These are phyloP conservation scores for Floccularia luteovirens DNA, from an alignment of 768 basidiomycete species.

Conservation along the genomic window DNA sequence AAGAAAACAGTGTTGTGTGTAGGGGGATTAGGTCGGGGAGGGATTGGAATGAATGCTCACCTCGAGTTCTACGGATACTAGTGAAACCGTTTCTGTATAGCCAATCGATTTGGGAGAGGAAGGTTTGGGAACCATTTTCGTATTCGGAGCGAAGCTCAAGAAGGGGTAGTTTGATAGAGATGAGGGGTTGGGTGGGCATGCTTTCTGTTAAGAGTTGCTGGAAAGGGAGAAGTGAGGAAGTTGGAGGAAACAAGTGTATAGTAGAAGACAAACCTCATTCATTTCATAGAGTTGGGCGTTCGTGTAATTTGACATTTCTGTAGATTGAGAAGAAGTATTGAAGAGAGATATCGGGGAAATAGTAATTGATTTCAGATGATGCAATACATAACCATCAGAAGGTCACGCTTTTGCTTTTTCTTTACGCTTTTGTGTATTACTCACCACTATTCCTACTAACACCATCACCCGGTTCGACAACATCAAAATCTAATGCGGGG, in stretches of 20 bases:
- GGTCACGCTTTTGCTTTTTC: too few relatives aligned
- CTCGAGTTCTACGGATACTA: slow-evolving; percentile 63
- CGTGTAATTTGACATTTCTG: slow-evolving; percentile 1
- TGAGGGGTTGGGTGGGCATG: slow-evolving; percentile 37
- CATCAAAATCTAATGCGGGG: too few relatives aligned
- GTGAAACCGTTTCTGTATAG: slow-evolving; percentile 56
- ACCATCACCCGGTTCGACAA: too few relatives aligned
- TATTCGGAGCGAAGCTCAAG: slow-evolving; percentile 58
- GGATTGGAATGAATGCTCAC: slow-evolving; percentile 23
- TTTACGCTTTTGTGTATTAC: too few relatives aligned
- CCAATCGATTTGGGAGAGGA: slow-evolving; percentile 72
- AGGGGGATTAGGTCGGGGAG: too few relatives aligned
- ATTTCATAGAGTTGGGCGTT: slow-evolving; percentile 2
- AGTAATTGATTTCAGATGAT: neutral
- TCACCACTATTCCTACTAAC: too few relatives aligned
- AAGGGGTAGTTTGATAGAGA: slow-evolving; percentile 47
- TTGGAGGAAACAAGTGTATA: too few relatives aligned
- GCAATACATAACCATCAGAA: too few relatives aligned
- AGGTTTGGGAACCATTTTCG: slow-evolving; percentile 45
- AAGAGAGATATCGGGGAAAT: neutral
- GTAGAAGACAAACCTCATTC: slow-evolving; percentile 1
- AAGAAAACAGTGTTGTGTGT: too few relatives aligned
- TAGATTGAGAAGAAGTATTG: neutral
- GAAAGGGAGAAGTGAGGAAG: too few relatives aligned
- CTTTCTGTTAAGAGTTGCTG: slow-evolving; percentile 28